A percentile compares a stretch with the other conserved stretches of the same genome.
phyloP scores from a whole-genome alignment of 345 rosid species.

The Erysimum cheiranthoides region DNA sequence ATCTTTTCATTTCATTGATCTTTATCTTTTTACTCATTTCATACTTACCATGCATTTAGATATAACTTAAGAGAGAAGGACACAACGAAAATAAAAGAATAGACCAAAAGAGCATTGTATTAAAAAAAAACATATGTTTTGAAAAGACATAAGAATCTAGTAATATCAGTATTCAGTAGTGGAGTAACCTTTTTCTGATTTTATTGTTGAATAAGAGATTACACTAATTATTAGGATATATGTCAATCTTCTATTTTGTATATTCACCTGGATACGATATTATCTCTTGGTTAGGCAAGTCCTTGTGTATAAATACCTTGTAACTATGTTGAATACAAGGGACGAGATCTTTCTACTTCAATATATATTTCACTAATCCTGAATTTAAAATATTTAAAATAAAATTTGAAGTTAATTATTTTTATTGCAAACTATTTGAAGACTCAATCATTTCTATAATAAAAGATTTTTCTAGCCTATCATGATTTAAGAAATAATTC shows the following conservation, averaged over 20 bases:
- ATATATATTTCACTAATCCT: background rate
- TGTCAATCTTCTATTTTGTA: too few species aligned
- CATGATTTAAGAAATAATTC: background rate
- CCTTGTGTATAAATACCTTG: too few species aligned
- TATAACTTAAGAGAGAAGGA: constrained; percentile 22
- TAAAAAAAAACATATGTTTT: background rate
- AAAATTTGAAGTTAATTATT: background rate
- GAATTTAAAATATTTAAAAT: constrained; percentile 2
- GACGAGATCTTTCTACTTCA: too few species aligned
- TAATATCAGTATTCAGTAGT: background rate
- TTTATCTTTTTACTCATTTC: background rate
- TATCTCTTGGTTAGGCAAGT: too few species aligned
- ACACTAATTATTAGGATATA: too few species aligned
- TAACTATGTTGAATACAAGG: too few species aligned
- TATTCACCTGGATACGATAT: too few species aligned
- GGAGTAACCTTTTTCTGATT: background rate
- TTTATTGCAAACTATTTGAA: background rate
- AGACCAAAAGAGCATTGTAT: background rate
- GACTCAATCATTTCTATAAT: background rate
- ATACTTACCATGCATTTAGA: background rate
- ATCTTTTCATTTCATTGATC: background rate
- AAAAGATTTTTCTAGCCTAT: background rate
- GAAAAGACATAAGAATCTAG: background rate
- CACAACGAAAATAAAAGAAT: background rate
- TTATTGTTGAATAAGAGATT: background rate